Percentiles rank a stretch among this genome's conserved stretches.
Evolutionary conservation across 768 basidiomycete genomes (phyloP).

Genomic region (Bullera alba): DNA sequence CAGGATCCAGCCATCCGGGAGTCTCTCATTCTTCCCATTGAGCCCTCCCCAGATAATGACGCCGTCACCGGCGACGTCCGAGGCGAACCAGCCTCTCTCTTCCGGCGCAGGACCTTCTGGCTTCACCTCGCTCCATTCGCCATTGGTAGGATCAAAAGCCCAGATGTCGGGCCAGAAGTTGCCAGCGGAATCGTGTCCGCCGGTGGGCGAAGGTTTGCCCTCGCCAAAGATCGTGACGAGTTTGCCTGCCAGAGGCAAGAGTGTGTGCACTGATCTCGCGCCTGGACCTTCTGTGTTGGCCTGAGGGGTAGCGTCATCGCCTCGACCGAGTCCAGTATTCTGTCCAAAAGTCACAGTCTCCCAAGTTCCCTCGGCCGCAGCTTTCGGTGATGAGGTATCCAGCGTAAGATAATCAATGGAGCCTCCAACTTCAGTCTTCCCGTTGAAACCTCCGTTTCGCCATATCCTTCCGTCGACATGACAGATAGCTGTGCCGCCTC

Average conservation of each 20-base stretch:
- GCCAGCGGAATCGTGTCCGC: slow-evolving; percentile 29
- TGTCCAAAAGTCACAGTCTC: slow-evolving; percentile 4
- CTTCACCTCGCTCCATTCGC: slow-evolving; percentile 5
- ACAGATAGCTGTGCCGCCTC: slow-evolving; percentile 12
- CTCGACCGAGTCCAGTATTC: slow-evolving; percentile 3
- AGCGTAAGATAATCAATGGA: slow-evolving; percentile 12
- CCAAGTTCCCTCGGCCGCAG: neutral
- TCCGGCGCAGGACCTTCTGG: slow-evolving; percentile 4
- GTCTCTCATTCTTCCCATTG: slow-evolving; percentile 48
- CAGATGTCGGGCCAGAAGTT: slow-evolving; percentile 28
- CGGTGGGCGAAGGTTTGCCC: slow-evolving; percentile 23
- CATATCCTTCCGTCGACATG: slow-evolving; percentile 4
- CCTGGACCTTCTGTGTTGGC: slow-evolving; percentile 7
- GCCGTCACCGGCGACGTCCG: slow-evolving; percentile 28
- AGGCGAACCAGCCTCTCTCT: slow-evolving; percentile 51
- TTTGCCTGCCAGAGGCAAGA: slow-evolving; percentile 4
- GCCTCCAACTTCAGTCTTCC: slow-evolving; percentile 23
- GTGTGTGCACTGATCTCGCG: slow-evolving; percentile 15
- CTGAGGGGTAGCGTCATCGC: neutral
- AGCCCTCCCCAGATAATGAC: slow-evolving; percentile 50
- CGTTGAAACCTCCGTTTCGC: slow-evolving; percentile 28
- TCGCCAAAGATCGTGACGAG: slow-evolving; percentile 19
- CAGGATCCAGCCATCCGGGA: slow-evolving; percentile 47
- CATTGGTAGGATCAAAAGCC: slow-evolving; percentile 5
- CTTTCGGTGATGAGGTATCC: neutral